A percentile compares a stretch with the other conserved stretches of the same genome.
Conservation (phyloP, 2,329 filamentous ascomycete species). For the Endothia cerciana region DNA sequence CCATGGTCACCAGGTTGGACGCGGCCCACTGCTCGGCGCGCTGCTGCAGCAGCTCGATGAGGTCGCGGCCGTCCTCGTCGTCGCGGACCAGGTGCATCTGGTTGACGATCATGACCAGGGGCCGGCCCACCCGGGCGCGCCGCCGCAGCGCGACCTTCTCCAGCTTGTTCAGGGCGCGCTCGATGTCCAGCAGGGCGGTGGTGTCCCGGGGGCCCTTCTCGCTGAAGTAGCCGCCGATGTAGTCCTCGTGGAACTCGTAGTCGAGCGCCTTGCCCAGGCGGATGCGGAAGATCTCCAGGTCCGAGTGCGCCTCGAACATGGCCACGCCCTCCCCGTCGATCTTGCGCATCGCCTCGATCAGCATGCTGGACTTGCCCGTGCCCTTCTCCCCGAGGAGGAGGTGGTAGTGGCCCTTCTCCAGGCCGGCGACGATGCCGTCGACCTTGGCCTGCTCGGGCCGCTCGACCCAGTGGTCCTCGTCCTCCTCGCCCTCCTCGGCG, state of each 20-base stretch:
- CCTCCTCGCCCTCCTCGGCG: constrained; percentile 38
- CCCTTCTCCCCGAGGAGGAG: constrained; percentile 94
- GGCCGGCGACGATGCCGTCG: constrained; percentile 79
- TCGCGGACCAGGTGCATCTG: constrained; percentile 89
- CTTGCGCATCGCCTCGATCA: constrained; percentile 92
- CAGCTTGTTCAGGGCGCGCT: constrained; percentile 94
- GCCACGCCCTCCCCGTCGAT: constrained; percentile 85
- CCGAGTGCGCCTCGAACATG: constrained; percentile 96
- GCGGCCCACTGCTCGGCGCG: constrained; percentile 96
- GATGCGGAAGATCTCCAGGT: constrained; percentile 93
- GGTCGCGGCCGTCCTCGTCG: constrained; percentile 88
- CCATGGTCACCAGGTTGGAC: constrained; percentile 83
- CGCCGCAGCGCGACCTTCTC: constrained; percentile 88
- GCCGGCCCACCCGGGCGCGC: constrained; percentile 63
- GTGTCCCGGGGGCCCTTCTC: constrained; percentile 91
- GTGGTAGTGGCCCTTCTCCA: constrained; percentile 80
- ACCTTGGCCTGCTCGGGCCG: constrained; percentile 82
- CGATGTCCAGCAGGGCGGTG: constrained; percentile 90
- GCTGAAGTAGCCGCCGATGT: constrained; percentile 94
- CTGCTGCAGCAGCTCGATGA: constrained; percentile 94
- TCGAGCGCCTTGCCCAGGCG: constrained; percentile 91
- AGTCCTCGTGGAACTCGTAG: constrained; percentile 97
- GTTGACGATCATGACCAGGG: constrained; percentile 92
- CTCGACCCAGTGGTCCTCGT: constrained; percentile 75
- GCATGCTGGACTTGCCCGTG: constrained; percentile 94